A percentile compares a stretch with the other conserved stretches of the same genome.
phyloP scores from a whole-genome alignment of 805 yeast species.

The Pichia californica region DNA sequence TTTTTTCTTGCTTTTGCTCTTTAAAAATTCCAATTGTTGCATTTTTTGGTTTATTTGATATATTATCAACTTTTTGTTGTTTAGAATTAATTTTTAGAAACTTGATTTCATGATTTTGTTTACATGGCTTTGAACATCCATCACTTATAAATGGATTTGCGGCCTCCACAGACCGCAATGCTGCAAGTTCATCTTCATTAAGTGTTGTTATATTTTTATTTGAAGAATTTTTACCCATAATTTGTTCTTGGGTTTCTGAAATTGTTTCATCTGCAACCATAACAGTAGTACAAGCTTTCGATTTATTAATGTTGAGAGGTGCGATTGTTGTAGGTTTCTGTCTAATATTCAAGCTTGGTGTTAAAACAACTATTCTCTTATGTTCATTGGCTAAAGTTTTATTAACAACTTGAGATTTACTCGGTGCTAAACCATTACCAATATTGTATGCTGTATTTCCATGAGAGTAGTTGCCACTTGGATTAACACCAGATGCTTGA shows the following conservation, averaged over 20 bases:
- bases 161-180: conserved; percentile 13
- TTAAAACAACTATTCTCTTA: conserved; percentile 10
- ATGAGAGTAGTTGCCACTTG: conserved; percentile 23
- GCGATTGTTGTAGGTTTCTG: neutral
- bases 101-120: too few species aligned
- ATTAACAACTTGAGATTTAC: conserved; percentile 49
- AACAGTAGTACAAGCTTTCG: neutral
- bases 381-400: conserved; percentile 38
- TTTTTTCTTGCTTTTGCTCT: conserved; percentile 12
- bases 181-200: conserved; percentile 10
- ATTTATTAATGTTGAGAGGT: neutral
- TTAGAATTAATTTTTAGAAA: too few species aligned
- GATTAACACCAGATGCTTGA: conserved; percentile 16
- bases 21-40: conserved; percentile 5
- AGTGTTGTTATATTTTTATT: neutral
- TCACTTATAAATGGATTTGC: conserved; percentile 7
- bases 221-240: conserved; percentile 1
- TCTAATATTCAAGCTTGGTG: conserved; percentile 1
- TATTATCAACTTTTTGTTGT: too few species aligned
- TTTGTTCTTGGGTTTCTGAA: neutral
- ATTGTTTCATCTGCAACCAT: neutral
- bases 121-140: neutral
- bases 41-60: conserved; percentile 4
- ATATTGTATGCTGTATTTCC: conserved; percentile 17
- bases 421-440: conserved; percentile 58